Conservation (phyloP, 345 rosid species). For the Adansonia digitata region DNA sequence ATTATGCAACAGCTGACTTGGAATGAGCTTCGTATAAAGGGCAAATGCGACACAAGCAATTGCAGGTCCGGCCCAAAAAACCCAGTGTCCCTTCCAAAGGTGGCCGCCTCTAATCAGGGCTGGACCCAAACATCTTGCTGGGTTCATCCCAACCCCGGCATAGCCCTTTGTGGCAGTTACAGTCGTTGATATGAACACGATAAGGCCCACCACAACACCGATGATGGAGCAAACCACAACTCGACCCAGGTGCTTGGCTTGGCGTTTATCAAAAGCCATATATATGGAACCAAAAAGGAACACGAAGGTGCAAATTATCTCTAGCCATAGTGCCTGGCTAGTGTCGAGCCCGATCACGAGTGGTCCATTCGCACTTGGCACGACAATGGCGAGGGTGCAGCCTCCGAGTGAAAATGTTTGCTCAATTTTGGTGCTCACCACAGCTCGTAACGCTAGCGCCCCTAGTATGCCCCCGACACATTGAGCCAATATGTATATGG, state of each 20-base stretch:
- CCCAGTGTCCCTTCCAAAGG: constrained; percentile 32
- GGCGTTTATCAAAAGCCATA: constrained; percentile 40
- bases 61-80: constrained; percentile 30
- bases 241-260: constrained; percentile 31
- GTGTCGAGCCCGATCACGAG: constrained; percentile 9
- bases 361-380: constrained; percentile 16
- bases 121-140: constrained; percentile 47
- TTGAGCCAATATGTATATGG: constrained; percentile 41
- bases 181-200: constrained; percentile 37
- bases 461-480: constrained; percentile 39
- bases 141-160: constrained; percentile 48
- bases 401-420: constrained; percentile 37
- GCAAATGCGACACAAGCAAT: constrained; percentile 24
- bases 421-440: constrained; percentile 25
- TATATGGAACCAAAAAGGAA: constrained; percentile 37
- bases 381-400: constrained; percentile 30
- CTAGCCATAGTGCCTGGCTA: constrained; percentile 23
- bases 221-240: constrained; percentile 23
- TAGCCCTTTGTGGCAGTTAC: constrained; percentile 38
- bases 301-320: constrained; percentile 35
- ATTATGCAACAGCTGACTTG: constrained; percentile 16
- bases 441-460: constrained; percentile 23
- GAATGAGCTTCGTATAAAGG: constrained; percentile 20
- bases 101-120: constrained; percentile 24
- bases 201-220: constrained; percentile 33